A percentile compares a stretch with the other conserved stretches of the same genome.
Evolutionary conservation across 768 basidiomycete species (phyloP).

Genomic region (Favolaschia claudopus): DNA sequence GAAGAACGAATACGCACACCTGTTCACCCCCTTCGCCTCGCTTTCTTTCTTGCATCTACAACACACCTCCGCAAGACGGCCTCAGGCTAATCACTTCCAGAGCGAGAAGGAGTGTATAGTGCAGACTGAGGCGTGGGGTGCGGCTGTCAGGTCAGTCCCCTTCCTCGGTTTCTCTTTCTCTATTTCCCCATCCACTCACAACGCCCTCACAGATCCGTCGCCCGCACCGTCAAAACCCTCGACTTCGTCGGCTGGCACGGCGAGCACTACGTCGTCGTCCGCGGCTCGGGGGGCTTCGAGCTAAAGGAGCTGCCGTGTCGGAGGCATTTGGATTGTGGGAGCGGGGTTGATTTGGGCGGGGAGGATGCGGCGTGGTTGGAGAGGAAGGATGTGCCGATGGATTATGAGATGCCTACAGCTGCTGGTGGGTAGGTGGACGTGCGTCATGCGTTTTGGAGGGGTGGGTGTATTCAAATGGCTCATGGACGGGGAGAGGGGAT

Average conservation of each 20-base stretch:
- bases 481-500: no score
- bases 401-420: constrained; percentile 70
- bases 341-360: constrained; percentile 69
- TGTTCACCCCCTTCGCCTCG: constrained; percentile 54
- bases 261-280: constrained; percentile 72
- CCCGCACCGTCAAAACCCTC: constrained; percentile 58
- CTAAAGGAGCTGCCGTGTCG: constrained; percentile 68
- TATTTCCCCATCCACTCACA: no score
- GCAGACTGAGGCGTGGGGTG: constrained; percentile 64
- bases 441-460: no score
- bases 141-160: no score
- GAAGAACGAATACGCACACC: constrained; percentile 61
- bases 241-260: constrained; percentile 81
- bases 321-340: constrained; percentile 66
- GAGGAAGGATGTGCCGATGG: constrained; percentile 78
- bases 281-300: constrained; percentile 47
- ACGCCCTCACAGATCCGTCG: no score
- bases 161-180: no score
- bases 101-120: constrained; percentile 65
- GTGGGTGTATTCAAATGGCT: no score
- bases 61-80: constrained; percentile 50
- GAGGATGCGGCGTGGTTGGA: constrained; percentile 73
- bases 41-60: constrained; percentile 71
- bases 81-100: constrained; percentile 64
- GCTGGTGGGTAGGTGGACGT: no score